Conservation (phyloP, 1,284 basidiomycete species). For the Dichomitus squalens region DNA sequence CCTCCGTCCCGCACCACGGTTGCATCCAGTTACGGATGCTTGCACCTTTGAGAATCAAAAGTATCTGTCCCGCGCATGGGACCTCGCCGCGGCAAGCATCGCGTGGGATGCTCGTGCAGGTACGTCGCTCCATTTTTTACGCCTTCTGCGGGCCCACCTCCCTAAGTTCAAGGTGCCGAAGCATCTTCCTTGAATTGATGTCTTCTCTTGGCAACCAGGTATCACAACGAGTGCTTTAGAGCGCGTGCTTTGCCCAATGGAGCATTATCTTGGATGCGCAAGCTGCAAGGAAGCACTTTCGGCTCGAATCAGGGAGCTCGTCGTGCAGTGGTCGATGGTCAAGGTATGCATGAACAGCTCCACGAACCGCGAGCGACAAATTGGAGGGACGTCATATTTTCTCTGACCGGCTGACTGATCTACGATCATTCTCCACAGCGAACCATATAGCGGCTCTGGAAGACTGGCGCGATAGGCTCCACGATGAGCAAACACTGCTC, state of each 20-base stretch:
- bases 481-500: too few species aligned
- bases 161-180: too few species aligned
- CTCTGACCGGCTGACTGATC: too few species aligned
- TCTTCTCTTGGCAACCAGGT: constrained; percentile 24
- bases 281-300: constrained; percentile 59
- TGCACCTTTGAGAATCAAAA: constrained; percentile 42
- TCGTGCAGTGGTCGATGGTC: constrained; percentile 76
- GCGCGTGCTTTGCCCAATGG: constrained; percentile 34
- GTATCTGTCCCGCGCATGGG: constrained; percentile 41
- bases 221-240: constrained; percentile 36
- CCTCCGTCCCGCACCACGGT: constrained; percentile 38
- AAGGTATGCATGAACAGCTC: too few species aligned
- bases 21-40: constrained; percentile 34
- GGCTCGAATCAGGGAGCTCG: constrained; percentile 65
- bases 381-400: too few species aligned
- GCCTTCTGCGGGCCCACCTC: too few species aligned
- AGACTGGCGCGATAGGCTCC: too few species aligned
- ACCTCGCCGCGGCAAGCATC: constrained; percentile 39
- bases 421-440: too few species aligned
- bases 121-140: constrained; percentile 24
- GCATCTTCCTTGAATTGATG: too few species aligned
- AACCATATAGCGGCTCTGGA: too few species aligned
- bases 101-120: constrained; percentile 42
- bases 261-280: constrained; percentile 38
- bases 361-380: too few species aligned